Evolutionary conservation across 257 asterid species (phyloP), one percentile per base, ranked within the genome.

Genomic region (Capsicum chinense): DNA sequence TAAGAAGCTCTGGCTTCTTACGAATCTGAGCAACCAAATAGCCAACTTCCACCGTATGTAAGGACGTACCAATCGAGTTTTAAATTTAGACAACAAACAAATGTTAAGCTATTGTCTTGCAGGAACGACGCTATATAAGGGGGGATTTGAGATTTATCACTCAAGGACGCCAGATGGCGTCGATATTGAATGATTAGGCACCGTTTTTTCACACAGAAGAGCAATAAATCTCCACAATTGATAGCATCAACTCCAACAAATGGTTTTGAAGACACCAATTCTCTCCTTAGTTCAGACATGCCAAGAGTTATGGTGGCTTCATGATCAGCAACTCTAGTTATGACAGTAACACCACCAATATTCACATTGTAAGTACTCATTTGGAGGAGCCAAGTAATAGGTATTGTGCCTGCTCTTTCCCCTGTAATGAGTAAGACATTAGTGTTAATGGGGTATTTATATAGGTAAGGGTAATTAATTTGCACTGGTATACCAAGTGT

Each of bases 1-100:
- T 44, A 16, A 44, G 57, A 44, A 70, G 57, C 79, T 21, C 44
- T 17, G 79, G 37, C 33, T 70, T 70, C 79, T 44, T 70, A 70
- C 14, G 57, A 17, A 71, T 44, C 9, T 44, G 56, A 44, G 57
- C 79, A 16, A 56, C 17, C 57, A 44, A 44, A 70, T 70, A 70
- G 3, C 79, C 57, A 71, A 71, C 56, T 17, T 71, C 79, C 16
- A 71, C 79, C 1, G 1, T 4, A 37, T 1, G 2, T 37, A 2
- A 2, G 4, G 42, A 1, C 4, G 42, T 4, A 37, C 42, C 42
- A 37, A 1, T 37, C 4, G 4, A 2, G 3, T 37, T 37, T 37
- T 37, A 37, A 37, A 4, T 37, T 4, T 37, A 2, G 42, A 37
- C 2, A 37, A 37, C 4, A 37, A 37, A 37, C 37, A 19, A 64